Conservation (phyloP, 164 flowering plant genomes). For the Cinnamomum micranthum region DNA sequence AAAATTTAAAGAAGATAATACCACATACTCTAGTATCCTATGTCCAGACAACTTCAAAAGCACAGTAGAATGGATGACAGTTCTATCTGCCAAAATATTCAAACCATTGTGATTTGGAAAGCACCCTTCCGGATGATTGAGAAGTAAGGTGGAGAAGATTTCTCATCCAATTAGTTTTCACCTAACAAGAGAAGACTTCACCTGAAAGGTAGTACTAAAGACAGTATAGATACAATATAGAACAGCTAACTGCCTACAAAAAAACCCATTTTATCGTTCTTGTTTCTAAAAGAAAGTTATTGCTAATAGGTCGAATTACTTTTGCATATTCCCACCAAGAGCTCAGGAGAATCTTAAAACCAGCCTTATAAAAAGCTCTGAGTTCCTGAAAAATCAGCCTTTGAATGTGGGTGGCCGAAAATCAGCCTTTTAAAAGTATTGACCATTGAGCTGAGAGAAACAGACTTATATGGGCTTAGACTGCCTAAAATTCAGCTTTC, state of each 20-base stretch:
- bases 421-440: constrained; percentile 28
- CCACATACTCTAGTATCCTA: too few species aligned
- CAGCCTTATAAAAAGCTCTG: constrained; percentile 17
- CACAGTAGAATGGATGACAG: too few species aligned
- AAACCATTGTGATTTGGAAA: background rate
- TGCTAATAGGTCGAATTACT: background rate
- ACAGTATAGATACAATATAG: background rate
- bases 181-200: too few species aligned
- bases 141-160: too few species aligned
- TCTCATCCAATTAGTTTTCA: too few species aligned
- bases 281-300: background rate
- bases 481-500: constrained; percentile 12
- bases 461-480: constrained; percentile 11
- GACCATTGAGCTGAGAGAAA: constrained; percentile 11
- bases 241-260: background rate
- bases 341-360: background rate
- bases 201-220: background rate
- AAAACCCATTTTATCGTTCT: background rate
- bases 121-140: too few species aligned
- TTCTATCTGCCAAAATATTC: background rate
- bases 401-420: constrained; percentile 11
- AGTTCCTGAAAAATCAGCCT: constrained; percentile 18
- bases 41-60: too few species aligned
- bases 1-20: too few species aligned
- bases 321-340: background rate